Evolutionary conservation across 148 eudicot species (phyloP).

Genomic region (Drosera capensis): DNA sequence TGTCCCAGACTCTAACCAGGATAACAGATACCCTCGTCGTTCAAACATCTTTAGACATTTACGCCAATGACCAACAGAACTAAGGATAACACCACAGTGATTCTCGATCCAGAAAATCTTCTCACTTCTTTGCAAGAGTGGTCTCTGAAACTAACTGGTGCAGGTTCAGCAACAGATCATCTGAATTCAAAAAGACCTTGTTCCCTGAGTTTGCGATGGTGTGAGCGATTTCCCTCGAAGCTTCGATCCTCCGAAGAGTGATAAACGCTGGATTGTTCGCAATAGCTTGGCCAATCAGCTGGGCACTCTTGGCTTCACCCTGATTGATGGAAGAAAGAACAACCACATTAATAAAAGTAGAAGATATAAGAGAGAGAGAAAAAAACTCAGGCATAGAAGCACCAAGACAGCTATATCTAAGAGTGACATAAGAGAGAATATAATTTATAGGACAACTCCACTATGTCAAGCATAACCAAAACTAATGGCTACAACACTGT

Average conservation of each 20-base stretch:
- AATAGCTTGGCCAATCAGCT: conserved; percentile 85
- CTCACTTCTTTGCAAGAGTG: conserved; percentile 13
- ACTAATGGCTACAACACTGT: too few relatives aligned
- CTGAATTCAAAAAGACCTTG: conserved; percentile 60
- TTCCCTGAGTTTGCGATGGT: conserved; percentile 45
- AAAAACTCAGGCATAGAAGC: neutral
- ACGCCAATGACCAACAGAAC: too few relatives aligned
- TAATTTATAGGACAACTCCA: too few relatives aligned
- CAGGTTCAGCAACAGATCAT: conserved; percentile 70
- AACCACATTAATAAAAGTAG: neutral
- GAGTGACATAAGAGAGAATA: too few relatives aligned
- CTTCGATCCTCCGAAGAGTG: conserved; percentile 78
- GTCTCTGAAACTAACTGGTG: conserved; percentile 28
- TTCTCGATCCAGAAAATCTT: too few relatives aligned
- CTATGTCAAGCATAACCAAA: too few relatives aligned
- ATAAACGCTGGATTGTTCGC: conserved; percentile 88
- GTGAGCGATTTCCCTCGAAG: conserved; percentile 68
- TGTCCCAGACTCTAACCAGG: too few relatives aligned
- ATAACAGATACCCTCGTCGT: too few relatives aligned
- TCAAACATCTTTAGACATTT: too few relatives aligned
- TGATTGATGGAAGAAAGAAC: conserved; percentile 7
- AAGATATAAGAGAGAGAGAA: neutral
- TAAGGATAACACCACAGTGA: too few relatives aligned
- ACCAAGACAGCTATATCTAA: neutral
- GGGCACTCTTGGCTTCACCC: conserved; percentile 99